Base-by-base conservation (phyloP, 768 basidiomycete species). In the Mycena metata region DNA sequence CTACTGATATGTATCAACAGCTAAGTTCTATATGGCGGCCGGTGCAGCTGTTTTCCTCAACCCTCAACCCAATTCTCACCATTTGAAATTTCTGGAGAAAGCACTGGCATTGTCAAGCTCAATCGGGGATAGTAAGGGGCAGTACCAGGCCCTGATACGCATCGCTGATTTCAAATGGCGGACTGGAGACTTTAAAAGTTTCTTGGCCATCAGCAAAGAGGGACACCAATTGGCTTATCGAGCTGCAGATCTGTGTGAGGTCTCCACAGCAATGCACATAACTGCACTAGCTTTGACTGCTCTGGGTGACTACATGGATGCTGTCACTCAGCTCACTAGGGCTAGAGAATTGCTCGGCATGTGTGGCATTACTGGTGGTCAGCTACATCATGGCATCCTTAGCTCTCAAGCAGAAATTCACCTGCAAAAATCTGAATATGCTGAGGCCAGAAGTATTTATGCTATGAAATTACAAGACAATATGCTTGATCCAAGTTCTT, bases 351-450 rank as follows among this genome's bases (percentile, higher is more conserved):
- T 55, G 24, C 23, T 64, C 2, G 23, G 3, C 3, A 1, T 56
- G 5, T 64, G 63, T 21, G 63, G 54, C 35, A 47, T 64, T 13
- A 23, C 10, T 7, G n/a, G 35, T n/a, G 0, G 10, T 1, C 11
- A 1, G n/a, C n/a, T n/a, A n/a, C n/a, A n/a, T n/a, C n/a, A n/a
- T n/a, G n/a, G n/a, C n/a, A 23, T 64, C 6, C 16, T 5, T 5
- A 23, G 17, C 3, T 4, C 1, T 6, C 10, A 26, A 33, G 63
- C 63, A 7, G 45, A 64, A 4, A 36, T 39, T 1, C 35, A 64
- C 26, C 10, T 35, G 19, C 6, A 19, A 13, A 63, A 55, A 24
- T 63, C 61, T 2, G 61, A 63, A 46, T 63, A 63, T 56, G 21
- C 54, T 0, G 54, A 64, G 7, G 54, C 62, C 17, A 54, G 23